phyloP scores from a whole-genome alignment of 768 basidiomycete species.

The Russula earlei region DNA sequence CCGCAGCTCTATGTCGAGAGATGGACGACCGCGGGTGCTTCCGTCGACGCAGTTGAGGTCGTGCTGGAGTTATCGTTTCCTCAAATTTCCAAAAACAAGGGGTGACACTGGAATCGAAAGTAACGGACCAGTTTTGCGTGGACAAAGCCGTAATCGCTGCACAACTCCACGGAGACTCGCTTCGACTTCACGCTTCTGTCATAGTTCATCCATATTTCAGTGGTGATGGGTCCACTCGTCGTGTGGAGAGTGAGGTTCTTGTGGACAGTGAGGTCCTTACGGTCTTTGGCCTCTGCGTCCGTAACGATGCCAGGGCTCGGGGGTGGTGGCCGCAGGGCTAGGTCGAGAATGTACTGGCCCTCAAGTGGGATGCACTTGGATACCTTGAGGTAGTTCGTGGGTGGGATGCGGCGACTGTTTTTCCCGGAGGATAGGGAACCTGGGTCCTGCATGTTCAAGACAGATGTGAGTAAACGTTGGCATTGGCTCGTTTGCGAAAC shows the following conservation, averaged over 20 bases:
- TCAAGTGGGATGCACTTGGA: not conserved
- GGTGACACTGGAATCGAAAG: not conserved
- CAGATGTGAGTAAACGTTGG: not conserved
- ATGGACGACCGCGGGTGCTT: not conserved
- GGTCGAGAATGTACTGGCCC: not conserved
- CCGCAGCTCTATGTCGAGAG: not conserved
- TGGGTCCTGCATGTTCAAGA: not conserved
- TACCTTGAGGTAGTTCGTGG: not conserved
- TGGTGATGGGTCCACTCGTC: not conserved
- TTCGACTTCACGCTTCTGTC: not conserved
- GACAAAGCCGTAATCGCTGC: not conserved
- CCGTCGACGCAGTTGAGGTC: not conserved
- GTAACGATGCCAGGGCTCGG: no score
- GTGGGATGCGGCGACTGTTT: not conserved
- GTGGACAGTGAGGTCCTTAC: no score
- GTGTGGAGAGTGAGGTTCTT: not conserved
- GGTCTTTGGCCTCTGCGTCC: not conserved
- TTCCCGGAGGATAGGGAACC: not conserved
- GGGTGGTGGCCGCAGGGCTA: not conserved
- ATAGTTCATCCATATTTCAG: not conserved
- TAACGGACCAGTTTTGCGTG: not conserved
- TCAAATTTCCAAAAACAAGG: not conserved
- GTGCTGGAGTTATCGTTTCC: not conserved
- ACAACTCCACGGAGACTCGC: not conserved
- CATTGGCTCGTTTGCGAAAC: no score